Evolutionary conservation across 2,329 filamentous ascomycete species (phyloP), one percentile per base, ranked within the genome.

Genomic region (Aureobasidium sp.): DNA sequence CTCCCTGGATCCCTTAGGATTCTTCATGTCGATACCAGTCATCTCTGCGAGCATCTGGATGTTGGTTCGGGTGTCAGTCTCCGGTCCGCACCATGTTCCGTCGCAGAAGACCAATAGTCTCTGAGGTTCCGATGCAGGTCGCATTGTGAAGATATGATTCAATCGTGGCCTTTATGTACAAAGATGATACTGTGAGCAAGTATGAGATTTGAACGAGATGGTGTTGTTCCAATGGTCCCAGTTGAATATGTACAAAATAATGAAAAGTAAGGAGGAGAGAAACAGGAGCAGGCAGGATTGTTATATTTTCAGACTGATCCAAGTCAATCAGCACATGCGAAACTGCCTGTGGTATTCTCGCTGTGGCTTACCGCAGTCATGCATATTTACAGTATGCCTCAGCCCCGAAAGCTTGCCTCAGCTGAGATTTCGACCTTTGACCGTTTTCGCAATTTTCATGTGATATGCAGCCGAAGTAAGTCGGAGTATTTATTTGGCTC

Each of bases 61-160:
- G 58, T 74, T 74, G 63, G 68, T 72, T 5, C 62, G 53, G 9
- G 71, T 71, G 25, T 69, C 70, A 1, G 72, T 73, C 39, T 73
- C 71, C 37, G 71, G 67, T 4, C 72, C 72, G 11, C 71, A 71
- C 57, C 63, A 63, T 11, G 64, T 64, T 8, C 63, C 63, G 27
- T 66, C 65, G 42, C 49, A 64, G 27, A 62, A 62, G 44, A 59
- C 54, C 13, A 62, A 8, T 13, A 62, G 36, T 29, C 29, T 55
- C n/a, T 55, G 36, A 15, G 59, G 42, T 15, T 62, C 39, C 4
- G 32, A 36, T 6, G 41, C 27, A 27, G 59, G 50, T 8, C 36
- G 42, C 59, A 62, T 62, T 29, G 8, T 36, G 11, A 4, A 21
- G 1, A 21, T 21, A 21, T 21, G 21, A 21, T 21, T 21, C 21